phyloP scores from a whole-genome alignment of 2,329 filamentous ascomycete genomes.

The Scedosporium boydii region DNA sequence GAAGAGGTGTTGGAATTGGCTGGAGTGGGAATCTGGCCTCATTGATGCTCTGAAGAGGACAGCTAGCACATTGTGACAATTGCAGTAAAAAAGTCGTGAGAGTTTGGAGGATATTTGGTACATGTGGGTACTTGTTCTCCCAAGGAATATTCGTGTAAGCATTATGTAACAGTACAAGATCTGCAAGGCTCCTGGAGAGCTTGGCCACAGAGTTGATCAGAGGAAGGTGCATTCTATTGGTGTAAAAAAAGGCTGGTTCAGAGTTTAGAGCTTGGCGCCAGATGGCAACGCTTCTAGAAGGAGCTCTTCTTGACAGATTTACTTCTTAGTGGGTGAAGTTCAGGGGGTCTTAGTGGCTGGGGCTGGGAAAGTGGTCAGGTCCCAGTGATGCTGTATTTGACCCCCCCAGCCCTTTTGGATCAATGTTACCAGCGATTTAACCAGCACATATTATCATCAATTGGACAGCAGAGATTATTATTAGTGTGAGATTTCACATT shows the following conservation, averaged over 20 bases:
- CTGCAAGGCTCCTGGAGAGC: background rate
- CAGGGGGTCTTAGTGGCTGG: background rate
- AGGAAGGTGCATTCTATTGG: background rate
- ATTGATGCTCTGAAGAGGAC: background rate
- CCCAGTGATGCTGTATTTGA: too few relatives aligned
- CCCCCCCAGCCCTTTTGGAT: too few relatives aligned
- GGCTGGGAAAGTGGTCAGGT: too few relatives aligned
- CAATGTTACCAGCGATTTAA: too few relatives aligned
- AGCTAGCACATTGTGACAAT: background rate
- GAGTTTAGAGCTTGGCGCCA: background rate
- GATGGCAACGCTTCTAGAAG: background rate
- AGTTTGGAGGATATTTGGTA: background rate
- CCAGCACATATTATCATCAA: too few relatives aligned
- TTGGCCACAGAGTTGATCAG: background rate
- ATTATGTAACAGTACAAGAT: background rate
- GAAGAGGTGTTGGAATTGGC: background rate
- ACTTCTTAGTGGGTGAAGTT: background rate
- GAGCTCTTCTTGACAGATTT: background rate
- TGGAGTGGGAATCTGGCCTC: constrained; percentile 1
- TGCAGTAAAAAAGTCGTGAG: background rate
- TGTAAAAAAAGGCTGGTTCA: background rate
- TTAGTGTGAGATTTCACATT: too few relatives aligned
- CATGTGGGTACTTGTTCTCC: background rate
- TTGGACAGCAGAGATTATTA: too few relatives aligned
- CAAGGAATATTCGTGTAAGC: background rate